phyloP scores from a whole-genome alignment of 176 grass and related monocot species.

The Avena atlantica region DNA sequence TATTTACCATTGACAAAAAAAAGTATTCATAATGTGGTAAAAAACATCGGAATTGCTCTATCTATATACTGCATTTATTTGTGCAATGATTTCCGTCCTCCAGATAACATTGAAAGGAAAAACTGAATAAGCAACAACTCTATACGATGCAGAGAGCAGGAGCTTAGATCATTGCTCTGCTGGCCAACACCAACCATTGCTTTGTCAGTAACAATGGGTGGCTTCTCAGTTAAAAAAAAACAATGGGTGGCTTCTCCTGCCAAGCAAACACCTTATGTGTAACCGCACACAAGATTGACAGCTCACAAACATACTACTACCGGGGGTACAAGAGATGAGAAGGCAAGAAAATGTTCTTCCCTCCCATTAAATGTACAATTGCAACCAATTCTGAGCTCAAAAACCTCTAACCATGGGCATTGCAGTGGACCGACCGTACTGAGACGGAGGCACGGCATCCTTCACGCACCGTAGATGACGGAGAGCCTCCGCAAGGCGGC shows the following conservation, averaged over 20 bases:
- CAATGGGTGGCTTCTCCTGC: conserved; percentile 33
- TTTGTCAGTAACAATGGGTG: conserved; percentile 30
- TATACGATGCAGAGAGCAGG: conserved; percentile 1
- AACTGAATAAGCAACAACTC: conserved; percentile 16
- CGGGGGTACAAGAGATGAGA: conserved; percentile 43
- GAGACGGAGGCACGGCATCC: background rate
- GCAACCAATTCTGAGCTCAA: conserved; percentile 47
- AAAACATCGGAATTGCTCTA: background rate
- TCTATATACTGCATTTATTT: background rate
- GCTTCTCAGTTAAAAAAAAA: no score
- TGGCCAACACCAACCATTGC: conserved; percentile 22
- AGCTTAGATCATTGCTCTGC: conserved; percentile 14
- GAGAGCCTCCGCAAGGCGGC: conserved; percentile 55
- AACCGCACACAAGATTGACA: conserved; percentile 39
- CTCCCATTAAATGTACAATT: conserved; percentile 37
- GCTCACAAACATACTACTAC: conserved; percentile 44
- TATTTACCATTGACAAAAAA: background rate
- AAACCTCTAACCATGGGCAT: conserved; percentile 41
- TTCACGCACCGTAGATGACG: conserved; percentile 42
- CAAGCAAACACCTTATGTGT: conserved; percentile 35
- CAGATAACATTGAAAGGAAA: conserved; percentile 24
- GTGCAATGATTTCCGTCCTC: background rate
- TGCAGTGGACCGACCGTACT: background rate
- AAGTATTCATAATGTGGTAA: background rate
- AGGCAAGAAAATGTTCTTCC: conserved; percentile 41